Evolutionary conservation across 306 rosid genomes (phyloP), one percentile per base, ranked within the genome.

Genomic region (Pterocarpus santalinus): DNA sequence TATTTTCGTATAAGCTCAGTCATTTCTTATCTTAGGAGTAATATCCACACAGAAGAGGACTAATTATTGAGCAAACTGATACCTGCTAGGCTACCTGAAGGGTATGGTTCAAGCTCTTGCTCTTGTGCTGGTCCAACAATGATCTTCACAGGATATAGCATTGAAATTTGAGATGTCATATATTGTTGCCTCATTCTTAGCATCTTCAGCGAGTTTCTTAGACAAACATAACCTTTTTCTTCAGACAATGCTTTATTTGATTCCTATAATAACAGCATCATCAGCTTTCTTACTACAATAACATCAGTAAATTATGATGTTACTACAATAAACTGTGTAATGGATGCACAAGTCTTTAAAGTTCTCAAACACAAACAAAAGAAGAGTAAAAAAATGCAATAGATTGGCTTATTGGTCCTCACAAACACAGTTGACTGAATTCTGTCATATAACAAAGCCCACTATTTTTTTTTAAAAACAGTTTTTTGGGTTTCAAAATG

Each of bases 91-190:
- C 86, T 83, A 83, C 87, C 89, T 76, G 86, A 76, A 57, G 98
- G 99, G 92, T 88, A 91, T 75, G 97, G 85, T 81, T 95, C 99
- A 78, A 95, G 99, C 81, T 95, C 99, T 82, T 92, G 99, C 77
- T 93, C 98, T 69, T 87, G 89, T 53, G 91, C 94, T 70, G 97
- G 94, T 84, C 90, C 97, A 88, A 87, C 80, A 16, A 72, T 64
- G 78, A 93, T 84, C 88, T 92, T 95, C 35, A 95, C 92, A 74
- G 98, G 97, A 86, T 95, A 93, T 62, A 93, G 85, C 92, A 87
- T 78, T 57, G 97, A 90, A 88, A 92, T 86, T 92, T 95, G 97
- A 43, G 92, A 86, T 77, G 85, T 76, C 99, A 95, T 92, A 74
- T 86, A 70, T 49, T 88, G 97, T 72, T 95, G 98, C 84, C 99